phyloP scores from a whole-genome alignment of 495 filamentous ascomycete species.

The Xylaria acuta region DNA sequence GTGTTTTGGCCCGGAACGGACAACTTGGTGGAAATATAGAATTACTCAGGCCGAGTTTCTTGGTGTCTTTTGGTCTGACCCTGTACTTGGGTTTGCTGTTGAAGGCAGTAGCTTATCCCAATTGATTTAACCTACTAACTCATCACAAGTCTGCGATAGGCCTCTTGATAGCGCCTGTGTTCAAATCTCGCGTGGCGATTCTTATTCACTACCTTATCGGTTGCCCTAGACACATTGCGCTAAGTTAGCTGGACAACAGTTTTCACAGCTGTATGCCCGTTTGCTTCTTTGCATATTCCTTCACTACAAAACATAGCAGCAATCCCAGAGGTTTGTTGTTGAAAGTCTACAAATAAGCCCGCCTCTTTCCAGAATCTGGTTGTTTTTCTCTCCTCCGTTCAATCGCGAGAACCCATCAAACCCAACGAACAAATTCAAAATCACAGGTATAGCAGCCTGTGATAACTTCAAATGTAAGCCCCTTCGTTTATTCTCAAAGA shows the following conservation, averaged over 20 bases:
- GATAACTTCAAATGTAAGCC: slow-evolving; percentile 4
- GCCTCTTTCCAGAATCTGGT: not conserved
- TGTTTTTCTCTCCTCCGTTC: not conserved
- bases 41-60: not conserved
- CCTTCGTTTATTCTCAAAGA: not conserved
- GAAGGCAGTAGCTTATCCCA: not conserved
- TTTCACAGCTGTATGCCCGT: not conserved
- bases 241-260: not conserved
- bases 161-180: not conserved
- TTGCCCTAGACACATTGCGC: not conserved
- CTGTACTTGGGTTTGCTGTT: not conserved
- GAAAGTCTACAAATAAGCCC: not conserved
- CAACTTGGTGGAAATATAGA: not conserved
- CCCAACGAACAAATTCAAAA: not conserved
- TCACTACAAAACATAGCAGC: not conserved
- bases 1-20: not conserved
- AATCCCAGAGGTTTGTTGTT: not conserved
- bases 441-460: not conserved
- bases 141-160: not conserved
- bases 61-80: not conserved
- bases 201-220: not conserved
- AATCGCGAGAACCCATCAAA: not conserved
- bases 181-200: not conserved
- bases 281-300: not conserved
- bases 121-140: not conserved